Conservation (phyloP, 768 basidiomycete genomes). For the Fistulinella prunicolor region DNA sequence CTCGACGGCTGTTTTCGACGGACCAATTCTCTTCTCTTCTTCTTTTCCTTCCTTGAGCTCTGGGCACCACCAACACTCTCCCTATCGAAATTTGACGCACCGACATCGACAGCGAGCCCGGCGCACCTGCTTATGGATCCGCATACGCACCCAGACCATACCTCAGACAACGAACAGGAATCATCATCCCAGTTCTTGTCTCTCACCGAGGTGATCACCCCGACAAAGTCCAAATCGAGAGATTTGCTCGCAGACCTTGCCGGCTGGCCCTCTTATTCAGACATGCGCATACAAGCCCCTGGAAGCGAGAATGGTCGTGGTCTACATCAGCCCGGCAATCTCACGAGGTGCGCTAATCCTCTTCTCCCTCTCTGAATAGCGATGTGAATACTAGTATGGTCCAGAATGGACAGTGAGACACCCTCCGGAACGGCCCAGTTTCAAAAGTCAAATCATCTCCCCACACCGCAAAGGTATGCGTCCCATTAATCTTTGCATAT, state of each 20-base stretch:
- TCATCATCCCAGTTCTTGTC: slow-evolving; percentile 2
- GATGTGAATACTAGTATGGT: slow-evolving; percentile 3
- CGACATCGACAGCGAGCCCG: neutral
- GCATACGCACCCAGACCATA: slow-evolving; percentile 1
- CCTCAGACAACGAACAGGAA: slow-evolving; percentile 3
- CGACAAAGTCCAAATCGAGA: slow-evolving; percentile 9
- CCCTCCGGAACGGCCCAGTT: slow-evolving; percentile 7
- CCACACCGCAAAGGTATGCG: slow-evolving; percentile 31
- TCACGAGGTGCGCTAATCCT: slow-evolving; percentile 16
- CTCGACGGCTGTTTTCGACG: slow-evolving; percentile 1
- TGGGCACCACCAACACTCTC: neutral
- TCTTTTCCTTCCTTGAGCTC: neutral
- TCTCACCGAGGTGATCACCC: slow-evolving; percentile 10
- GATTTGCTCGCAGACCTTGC: slow-evolving; percentile 13
- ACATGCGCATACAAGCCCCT: slow-evolving; percentile 13
- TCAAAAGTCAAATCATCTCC: slow-evolving; percentile 25
- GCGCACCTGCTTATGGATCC: slow-evolving; percentile 9
- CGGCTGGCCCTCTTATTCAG: slow-evolving; percentile 16
- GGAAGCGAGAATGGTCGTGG: slow-evolving; percentile 9
- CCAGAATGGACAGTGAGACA: slow-evolving; percentile 9
- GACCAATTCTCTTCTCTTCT: slow-evolving; percentile 1
- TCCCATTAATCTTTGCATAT: neutral
- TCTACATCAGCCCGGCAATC: slow-evolving; percentile 5
- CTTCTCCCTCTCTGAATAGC: neutral
- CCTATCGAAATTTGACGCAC: neutral